phyloP scores from a whole-genome alignment of 768 basidiomycete genomes.

The Pulveroboletus sp. region DNA sequence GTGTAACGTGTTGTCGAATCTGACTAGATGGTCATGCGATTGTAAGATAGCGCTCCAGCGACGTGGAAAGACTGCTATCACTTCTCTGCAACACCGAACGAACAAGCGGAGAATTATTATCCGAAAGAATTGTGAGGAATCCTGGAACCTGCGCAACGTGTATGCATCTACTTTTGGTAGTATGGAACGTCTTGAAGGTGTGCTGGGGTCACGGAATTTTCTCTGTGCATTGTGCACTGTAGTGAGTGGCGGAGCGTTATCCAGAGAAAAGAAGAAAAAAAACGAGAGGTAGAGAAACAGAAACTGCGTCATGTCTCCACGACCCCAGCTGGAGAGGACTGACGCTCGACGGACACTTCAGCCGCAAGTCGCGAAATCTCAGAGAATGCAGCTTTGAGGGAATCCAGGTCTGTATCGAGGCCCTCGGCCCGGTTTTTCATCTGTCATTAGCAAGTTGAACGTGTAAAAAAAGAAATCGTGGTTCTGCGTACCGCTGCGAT shows the following conservation, averaged over 20 bases:
- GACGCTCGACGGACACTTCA: constrained; percentile 53
- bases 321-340: background rate
- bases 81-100: constrained; percentile 35
- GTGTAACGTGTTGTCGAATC: constrained; percentile 30
- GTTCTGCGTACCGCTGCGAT: constrained; percentile 64
- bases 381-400: constrained; percentile 74
- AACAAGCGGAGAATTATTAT: constrained; percentile 42
- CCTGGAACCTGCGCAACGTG: constrained; percentile 10
- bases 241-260: background rate
- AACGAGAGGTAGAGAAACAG: background rate
- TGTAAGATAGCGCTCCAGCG: constrained; percentile 1
- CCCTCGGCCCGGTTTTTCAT: constrained; percentile 87
- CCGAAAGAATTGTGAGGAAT: constrained; percentile 12
- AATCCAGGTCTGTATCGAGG: constrained; percentile 79
- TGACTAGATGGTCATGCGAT: constrained; percentile 26
- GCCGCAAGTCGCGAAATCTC: constrained; percentile 78
- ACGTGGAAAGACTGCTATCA: constrained; percentile 36
- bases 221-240: background rate
- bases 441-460: constrained; percentile 35
- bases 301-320: background rate
- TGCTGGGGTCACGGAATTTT: background rate
- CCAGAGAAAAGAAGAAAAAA: background rate
- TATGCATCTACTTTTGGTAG: constrained; percentile 1
- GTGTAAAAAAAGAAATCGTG: background rate
- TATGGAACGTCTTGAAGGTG: constrained; percentile 1